Base-by-base conservation (phyloP, 305 asterid species). In the Fraxinus xanthoxyloides region DNA sequence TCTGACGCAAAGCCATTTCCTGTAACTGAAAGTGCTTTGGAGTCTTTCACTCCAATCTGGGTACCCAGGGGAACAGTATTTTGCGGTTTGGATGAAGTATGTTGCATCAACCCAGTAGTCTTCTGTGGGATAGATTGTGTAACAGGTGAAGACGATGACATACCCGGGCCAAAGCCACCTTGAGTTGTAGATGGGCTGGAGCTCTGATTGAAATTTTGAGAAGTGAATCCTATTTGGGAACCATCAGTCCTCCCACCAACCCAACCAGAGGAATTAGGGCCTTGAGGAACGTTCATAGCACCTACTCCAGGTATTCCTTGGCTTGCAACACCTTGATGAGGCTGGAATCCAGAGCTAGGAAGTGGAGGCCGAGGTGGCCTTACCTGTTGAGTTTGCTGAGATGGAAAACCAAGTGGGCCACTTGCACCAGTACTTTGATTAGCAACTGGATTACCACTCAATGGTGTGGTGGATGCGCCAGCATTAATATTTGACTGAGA, bases 1-100 rank as follows among this genome's bases (percentile, higher is more conserved):
- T 87, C 92, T 1, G 92, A 74, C 30, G 91, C 80, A 82, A 88
- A 84, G 70, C 94, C 97, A 86, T 93, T 93, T 86, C 92, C 95
- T 32, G 89, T 46, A 23, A 89, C 84, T 77, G 91, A 67, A 83
- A 48, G 87, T 63, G 89, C 59, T 86, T 82, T 93, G 28, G 87
- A 81, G 79, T 84, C 91, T 78, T 85, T 63, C n/a, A 23, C 88
- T 59, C 82, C 91, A 83, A 31, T 90, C 84, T 87, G 91, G 87
- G 70, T 82, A 75, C 79, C 85, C 77, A 34, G 46, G 8, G 81
- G 72, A 81, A 85, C 82, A 9, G 88, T 40, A 88, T 85, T 90
- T 84, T 82, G 75, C 34, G 87, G 82, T 48, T 77, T 90, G 73
- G 93, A 61, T 38, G 89, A 86, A 85, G 91, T 86, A 87, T 93